Base-by-base conservation (phyloP, 768 basidiomycete genomes). In the Collybiopsis luxurians region DNA sequence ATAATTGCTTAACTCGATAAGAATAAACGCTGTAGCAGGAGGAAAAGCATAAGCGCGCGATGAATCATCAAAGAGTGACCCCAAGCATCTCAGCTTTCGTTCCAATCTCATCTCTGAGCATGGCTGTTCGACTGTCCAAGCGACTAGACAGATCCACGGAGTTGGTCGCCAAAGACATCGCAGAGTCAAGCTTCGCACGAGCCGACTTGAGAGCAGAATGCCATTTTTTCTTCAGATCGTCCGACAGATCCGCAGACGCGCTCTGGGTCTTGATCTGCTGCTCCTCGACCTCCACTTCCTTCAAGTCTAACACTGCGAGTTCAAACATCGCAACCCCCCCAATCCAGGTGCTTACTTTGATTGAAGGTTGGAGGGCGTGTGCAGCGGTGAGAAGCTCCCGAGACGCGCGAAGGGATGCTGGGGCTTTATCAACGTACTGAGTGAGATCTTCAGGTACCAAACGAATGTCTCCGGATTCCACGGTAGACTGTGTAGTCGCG, bases 101-200 rank as follows among this genome's bases (percentile, higher is more conserved):
- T 65, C 65, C 73, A 62, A 92, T 85, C 80, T 91, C 87, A 64
- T 89, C 85, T 60, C 75, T 76, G 54, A 89, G 67, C 85, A 91
- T 84, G 55, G 78, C 73, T 48, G 90, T 78, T 67, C 89, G 71
- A 66, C 81, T 86, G 57, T 90, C 90, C 57, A 92, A 66, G 66
- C 89, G 73, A 56, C 84, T 84, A 42, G 80, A 80, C 64, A 92
- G 57, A 69, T 91, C 89, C 12, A 82, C 75, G 58, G 78, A 66
- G 64, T 77, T 83, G 21, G 79, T 75, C 40, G 83, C 75, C 36
- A 81, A 69, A 13, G 68, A 64, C 50, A 82, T 66, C 43, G 85
- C 84, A 57, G 72, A 65, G 54, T 85, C 84, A 40, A 91, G 69
- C 63, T 77, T 77, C 56, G 71, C 70, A 47, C 64, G 73, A 13